Evolutionary conservation across 805 yeast genomes (phyloP).

Genomic region (Nakazawaea siamensis): DNA sequence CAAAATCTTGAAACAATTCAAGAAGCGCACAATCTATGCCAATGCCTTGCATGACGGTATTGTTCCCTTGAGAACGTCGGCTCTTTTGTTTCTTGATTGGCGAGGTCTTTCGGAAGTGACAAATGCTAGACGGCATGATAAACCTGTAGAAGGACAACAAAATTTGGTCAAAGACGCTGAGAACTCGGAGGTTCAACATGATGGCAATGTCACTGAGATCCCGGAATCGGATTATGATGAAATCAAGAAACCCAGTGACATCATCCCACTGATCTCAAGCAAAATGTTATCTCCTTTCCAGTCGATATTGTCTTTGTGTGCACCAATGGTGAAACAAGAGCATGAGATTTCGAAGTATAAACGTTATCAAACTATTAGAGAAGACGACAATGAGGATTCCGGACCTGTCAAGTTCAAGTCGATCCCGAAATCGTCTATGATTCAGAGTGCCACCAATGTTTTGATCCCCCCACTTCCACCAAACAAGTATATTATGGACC

Average conservation of each 20-base stretch:
- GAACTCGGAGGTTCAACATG: constrained; percentile 8
- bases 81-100: constrained; percentile 82
- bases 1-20: constrained; percentile 50
- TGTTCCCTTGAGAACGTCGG: constrained; percentile 88
- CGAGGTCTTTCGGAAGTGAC: constrained; percentile 52
- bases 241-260: constrained; percentile 3
- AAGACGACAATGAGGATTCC: constrained; percentile 12
- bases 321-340: constrained; percentile 21
- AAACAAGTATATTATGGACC: constrained; percentile 56
- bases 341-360: constrained; percentile 16
- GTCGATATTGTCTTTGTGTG: constrained; percentile 35
- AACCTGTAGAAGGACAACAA: constrained; percentile 13
- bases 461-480: constrained; percentile 78
- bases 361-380: constrained; percentile 21
- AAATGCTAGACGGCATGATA: constrained; percentile 18
- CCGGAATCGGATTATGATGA: constrained; percentile 18
- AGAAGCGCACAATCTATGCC: constrained; percentile 76
- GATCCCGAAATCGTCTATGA: constrained; percentile 66
- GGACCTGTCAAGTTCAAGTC: constrained; percentile 12
- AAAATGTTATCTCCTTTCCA: constrained; percentile 31
- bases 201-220: constrained; percentile 18
- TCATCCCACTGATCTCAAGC: constrained; percentile 15
- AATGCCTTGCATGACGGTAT: constrained; percentile 91
- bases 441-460: constrained; percentile 71
- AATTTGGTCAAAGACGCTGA: constrained; percentile 10